Base-by-base conservation (phyloP, 2,329 filamentous ascomycete species). In the Claviceps arundinis region DNA sequence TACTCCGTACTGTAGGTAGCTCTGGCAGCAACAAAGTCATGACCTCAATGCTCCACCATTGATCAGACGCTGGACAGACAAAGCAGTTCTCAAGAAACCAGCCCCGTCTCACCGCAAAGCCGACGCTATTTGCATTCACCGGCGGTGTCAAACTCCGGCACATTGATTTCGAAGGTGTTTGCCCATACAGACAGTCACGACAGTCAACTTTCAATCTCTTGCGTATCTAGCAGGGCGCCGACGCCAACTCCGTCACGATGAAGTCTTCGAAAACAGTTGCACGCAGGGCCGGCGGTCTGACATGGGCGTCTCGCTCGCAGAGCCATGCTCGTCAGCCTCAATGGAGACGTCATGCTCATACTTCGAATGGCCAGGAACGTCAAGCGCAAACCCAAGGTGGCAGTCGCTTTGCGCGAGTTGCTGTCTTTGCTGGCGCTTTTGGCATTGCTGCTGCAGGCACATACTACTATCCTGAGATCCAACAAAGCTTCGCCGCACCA, bases 401-500 rank as follows among this genome's bases (percentile, higher is more conserved):
- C 14, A 65, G 62, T 52, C 50, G 65, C 16, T 48, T 46, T 19
- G 16, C 37, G 13, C 53, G 34, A n/a, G 19, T 49, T 17, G 50
- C 41, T 30, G 37, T 5, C 44, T 70, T 52, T 57, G 61, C 46
- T 57, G 60, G 64, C 19, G 59, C 70, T 17, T 68, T 73, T 46
- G 70, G 64, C n/a, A 60, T 62, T 7, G 69, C 67, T 11, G 66
- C 68, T 14, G 67, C 66, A 13, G 66, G 67, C 47, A 62, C 64
- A 14, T 67, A 72, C 53, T 68, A 62, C 53, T 71, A 70, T 56
- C 68, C 68, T 22, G 57, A 56, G 17, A 55, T 73, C 54, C 64
- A 57, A 52, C 62, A 52, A 24, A 47, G 60, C 17, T 54, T 56
- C 3, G 47, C 60, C 2, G 30, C 54, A 14, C 22, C 56, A 16